Evolutionary conservation across 2,329 filamentous ascomycete species (phyloP), one percentile per base, ranked within the genome.

Genomic region (Lachnellula willkommii): DNA sequence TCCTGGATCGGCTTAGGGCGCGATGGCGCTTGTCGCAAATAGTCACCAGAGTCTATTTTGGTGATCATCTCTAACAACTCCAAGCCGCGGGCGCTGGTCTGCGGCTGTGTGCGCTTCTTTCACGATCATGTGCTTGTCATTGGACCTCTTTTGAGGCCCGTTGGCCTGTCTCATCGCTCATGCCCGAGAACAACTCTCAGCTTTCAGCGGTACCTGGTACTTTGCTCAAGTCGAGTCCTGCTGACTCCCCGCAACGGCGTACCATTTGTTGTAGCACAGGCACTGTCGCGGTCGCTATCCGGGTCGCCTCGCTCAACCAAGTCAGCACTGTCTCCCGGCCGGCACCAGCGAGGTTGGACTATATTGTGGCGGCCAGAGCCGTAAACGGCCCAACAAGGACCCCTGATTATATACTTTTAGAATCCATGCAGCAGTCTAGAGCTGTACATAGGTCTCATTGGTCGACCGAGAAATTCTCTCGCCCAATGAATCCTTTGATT

Each of bases 151-250:
- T 36, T 15, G 14, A 22, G 50, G 20, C 14, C 26, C 22, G 32
- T 46, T 32, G 37, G 46, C 40, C 50, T 47, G 20, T 46, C 26
- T 48, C 54, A 49, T 56, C 57, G 55, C 54, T 61, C 55, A 54
- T 58, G 57, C 56, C 58, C 57, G 54, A 50, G 40, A n/a, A 14
- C 17, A 46, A 11, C 35, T 32, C 47, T 65, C 62, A 65, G 63
- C 62, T 65, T 65, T 63, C 63, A 66, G 65, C 65, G 49, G 52
- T 57, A 56, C 56, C 54, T 39, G 42, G 57, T 59, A 52, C 59
- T 55, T 37, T 36, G 36, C 43, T 43, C 48, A 40, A 24, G 40
- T 7, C 35, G 45, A 54, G 53, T n/a, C 50, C 57, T 54, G 49
- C 58, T 63, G 63, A 60, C 58, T 55, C 37, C 28, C 39, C 24